These are phyloP conservation scores for Boletales sp. DNA, from an alignment of 768 basidiomycete species.

Conservation along the genomic window DNA sequence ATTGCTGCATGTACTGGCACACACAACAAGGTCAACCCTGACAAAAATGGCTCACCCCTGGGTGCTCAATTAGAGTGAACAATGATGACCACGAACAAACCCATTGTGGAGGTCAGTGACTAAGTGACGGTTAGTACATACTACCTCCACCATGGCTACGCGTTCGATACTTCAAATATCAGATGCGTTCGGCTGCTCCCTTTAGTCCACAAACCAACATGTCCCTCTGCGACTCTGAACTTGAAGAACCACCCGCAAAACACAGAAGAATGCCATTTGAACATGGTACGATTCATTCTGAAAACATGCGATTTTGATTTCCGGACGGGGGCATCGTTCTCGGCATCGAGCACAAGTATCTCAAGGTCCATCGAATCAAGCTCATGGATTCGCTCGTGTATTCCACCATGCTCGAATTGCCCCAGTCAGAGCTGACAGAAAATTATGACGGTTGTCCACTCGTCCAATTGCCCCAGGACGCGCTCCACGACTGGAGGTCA, in stretches of 20 bases:
- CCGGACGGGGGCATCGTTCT: constrained; percentile 36
- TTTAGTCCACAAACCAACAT: background rate
- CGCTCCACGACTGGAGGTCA: constrained; percentile 28
- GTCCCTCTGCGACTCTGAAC: background rate
- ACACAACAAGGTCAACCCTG: too few relatives aligned
- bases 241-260: constrained; percentile 2
- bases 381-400: constrained; percentile 27
- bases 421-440: constrained; percentile 29
- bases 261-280: background rate
- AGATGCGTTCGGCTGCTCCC: too few relatives aligned
- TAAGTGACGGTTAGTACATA: too few relatives aligned
- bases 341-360: constrained; percentile 14
- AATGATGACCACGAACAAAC: too few relatives aligned
- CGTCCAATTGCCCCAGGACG: constrained; percentile 25
- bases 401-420: constrained; percentile 35
- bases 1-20: too few relatives aligned
- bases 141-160: too few relatives aligned
- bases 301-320: constrained; percentile 24
- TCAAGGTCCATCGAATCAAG: constrained; percentile 26
- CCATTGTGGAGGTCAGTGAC: too few relatives aligned
- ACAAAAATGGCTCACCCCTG: too few relatives aligned
- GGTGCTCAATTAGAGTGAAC: too few relatives aligned
- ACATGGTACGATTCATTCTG: background rate
- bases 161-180: too few relatives aligned
- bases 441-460: constrained; percentile 30